Conservation (phyloP, 495 filamentous ascomycete genomes). For the Bombardia bombarda region DNA sequence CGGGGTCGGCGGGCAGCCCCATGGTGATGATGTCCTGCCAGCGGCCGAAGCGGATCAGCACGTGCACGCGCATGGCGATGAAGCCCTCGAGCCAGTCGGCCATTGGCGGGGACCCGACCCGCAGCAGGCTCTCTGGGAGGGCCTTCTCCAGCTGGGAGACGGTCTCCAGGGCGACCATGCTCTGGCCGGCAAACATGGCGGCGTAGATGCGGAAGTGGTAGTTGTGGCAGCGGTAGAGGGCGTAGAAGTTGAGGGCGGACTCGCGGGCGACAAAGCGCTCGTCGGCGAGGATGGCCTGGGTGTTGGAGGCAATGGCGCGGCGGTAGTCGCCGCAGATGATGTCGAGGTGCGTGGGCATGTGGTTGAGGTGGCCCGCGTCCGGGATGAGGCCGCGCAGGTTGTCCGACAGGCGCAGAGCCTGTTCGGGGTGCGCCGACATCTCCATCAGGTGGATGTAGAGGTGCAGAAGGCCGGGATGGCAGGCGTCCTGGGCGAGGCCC, state of each 20-base stretch:
- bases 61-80: constrained; percentile 53
- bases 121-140: constrained; percentile 52
- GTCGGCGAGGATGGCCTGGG: constrained; percentile 55
- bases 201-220: constrained; percentile 64
- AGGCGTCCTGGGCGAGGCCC: constrained; percentile 35
- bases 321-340: constrained; percentile 60
- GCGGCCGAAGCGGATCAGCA: constrained; percentile 55
- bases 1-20: constrained; percentile 38
- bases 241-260: constrained; percentile 56
- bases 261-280: constrained; percentile 46
- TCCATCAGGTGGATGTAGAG: constrained; percentile 70
- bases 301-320: constrained; percentile 51
- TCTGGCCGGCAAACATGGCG: constrained; percentile 62
- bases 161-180: constrained; percentile 47
- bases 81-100: constrained; percentile 67
- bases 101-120: constrained; percentile 57
- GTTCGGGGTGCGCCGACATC: constrained; percentile 57
- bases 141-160: constrained; percentile 41
- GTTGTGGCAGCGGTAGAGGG: constrained; percentile 57
- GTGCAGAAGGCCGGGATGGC: constrained; percentile 60
- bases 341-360: constrained; percentile 67
- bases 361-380: constrained; percentile 61
- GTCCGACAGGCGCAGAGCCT: constrained; percentile 47
- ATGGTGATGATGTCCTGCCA: constrained; percentile 52
- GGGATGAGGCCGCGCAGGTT: constrained; percentile 54